Evolutionary conservation across 495 filamentous ascomycete species (phyloP).

Genomic region (Cercophora scortea): DNA sequence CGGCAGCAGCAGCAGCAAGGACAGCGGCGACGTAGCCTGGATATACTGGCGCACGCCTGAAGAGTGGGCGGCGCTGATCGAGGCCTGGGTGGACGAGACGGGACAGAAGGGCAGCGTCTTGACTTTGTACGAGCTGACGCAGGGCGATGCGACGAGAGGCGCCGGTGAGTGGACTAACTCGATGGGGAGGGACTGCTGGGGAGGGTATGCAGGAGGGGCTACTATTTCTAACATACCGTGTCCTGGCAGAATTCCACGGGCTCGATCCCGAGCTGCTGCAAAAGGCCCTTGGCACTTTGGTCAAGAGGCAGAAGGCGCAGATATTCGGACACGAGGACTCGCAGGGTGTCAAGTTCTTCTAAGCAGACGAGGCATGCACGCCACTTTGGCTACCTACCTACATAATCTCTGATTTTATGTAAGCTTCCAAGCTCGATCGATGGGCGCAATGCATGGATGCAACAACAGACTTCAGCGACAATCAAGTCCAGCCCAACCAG

Average conservation of each 20-base stretch:
- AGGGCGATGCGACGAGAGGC: slow-evolving; percentile 35
- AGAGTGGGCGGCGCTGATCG: slow-evolving; percentile 39
- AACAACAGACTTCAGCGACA: too few relatives aligned
- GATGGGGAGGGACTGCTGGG: too few relatives aligned
- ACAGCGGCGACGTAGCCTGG: slow-evolving; percentile 35
- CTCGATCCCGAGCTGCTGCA: slow-evolving; percentile 76
- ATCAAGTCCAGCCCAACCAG: too few relatives aligned
- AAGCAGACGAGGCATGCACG: too few relatives aligned
- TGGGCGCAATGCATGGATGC: too few relatives aligned
- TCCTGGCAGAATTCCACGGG: slow-evolving; percentile 66
- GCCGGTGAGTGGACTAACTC: slow-evolving; percentile 21
- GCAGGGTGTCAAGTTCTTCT: slow-evolving; percentile 90
- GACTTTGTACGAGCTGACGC: slow-evolving; percentile 40
- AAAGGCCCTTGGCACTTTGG: slow-evolving; percentile 67
- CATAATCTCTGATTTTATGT: too few relatives aligned
- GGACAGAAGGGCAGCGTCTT: slow-evolving; percentile 39
- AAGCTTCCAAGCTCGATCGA: too few relatives aligned
- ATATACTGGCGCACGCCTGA: slow-evolving; percentile 43
- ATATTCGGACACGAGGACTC: slow-evolving; percentile 84
- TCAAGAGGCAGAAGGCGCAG: slow-evolving; percentile 86
- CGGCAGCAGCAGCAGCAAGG: slow-evolving; percentile 51
- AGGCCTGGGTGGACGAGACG: slow-evolving; percentile 40
- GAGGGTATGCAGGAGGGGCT: too few relatives aligned
- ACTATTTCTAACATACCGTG: too few relatives aligned
- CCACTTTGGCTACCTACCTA: too few relatives aligned